Percentiles rank a stretch among this genome's conserved stretches.
Conservation (phyloP, 306 rosid genomes). For the Cucurbita maxima region DNA sequence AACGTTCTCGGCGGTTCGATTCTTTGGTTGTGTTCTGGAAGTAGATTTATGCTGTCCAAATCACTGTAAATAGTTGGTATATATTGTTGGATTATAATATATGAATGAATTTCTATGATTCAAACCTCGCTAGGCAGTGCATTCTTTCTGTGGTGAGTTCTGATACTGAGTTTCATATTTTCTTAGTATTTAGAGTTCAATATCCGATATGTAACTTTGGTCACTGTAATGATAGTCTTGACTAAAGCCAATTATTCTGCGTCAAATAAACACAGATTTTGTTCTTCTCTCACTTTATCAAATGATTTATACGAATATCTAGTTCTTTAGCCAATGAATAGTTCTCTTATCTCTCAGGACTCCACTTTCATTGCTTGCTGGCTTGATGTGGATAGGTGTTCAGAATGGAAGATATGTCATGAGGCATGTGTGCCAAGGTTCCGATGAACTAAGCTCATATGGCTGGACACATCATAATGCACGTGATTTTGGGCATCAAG, state of each 20-base stretch:
- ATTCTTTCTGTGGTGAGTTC: not conserved
- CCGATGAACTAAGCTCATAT: conserved; percentile 62
- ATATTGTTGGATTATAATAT: not conserved
- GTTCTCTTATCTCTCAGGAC: conserved; percentile 35
- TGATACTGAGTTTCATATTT: not conserved
- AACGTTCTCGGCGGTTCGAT: not conserved
- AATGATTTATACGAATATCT: not conserved
- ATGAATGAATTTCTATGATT: not conserved
- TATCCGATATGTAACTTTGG: not conserved
- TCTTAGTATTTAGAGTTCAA: not conserved
- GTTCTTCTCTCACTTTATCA: not conserved
- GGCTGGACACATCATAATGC: conserved; percentile 87
- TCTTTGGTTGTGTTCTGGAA: not conserved
- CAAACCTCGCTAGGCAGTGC: not conserved
- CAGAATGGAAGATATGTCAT: conserved; percentile 44
- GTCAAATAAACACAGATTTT: not conserved
- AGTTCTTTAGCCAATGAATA: not conserved
- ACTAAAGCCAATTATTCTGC: not conserved
- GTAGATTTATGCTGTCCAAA: not conserved
- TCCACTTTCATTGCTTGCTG: conserved; percentile 76
- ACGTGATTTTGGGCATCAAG: conserved; percentile 73
- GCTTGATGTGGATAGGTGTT: conserved; percentile 88
- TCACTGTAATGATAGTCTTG: not conserved
- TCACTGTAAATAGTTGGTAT: not conserved
- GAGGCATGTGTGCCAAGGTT: conserved; percentile 52